Evolutionary conservation across 306 rosid genomes (phyloP).

Genomic region (Carpinus fangiana): DNA sequence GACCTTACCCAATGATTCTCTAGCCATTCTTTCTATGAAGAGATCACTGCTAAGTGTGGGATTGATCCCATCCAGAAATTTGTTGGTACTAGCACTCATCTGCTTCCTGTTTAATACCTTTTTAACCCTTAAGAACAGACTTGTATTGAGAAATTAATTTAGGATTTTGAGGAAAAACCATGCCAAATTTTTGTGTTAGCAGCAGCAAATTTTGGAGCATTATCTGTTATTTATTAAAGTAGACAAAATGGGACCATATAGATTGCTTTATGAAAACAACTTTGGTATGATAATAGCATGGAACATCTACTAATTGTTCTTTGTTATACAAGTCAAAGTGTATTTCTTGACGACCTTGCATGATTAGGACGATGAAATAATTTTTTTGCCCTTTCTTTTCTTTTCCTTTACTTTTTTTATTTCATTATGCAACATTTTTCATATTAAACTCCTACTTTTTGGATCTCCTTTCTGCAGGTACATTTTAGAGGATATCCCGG

Average conservation of each 20-base stretch:
- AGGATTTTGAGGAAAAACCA: background rate
- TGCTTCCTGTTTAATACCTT: background rate
- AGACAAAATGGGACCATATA: background rate
- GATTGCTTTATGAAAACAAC: background rate
- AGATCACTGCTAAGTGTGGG: background rate
- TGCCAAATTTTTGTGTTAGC: background rate
- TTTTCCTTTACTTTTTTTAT: background rate
- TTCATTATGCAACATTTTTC: slow-evolving; percentile 3
- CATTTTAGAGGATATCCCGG: slow-evolving; percentile 92
- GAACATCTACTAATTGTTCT: background rate
- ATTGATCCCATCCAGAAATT: background rate
- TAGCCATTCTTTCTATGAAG: background rate
- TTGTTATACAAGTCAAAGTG: background rate
- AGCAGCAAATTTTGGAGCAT: background rate
- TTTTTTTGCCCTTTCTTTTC: background rate
- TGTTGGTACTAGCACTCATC: background rate
- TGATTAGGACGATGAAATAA: background rate
- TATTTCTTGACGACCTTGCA: background rate
- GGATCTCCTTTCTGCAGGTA: slow-evolving; percentile 51
- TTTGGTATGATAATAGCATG: background rate
- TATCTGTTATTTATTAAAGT: background rate
- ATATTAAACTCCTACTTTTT: slow-evolving; percentile 20
- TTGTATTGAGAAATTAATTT: background rate
- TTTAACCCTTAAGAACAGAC: background rate
- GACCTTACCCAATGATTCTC: background rate